Percentiles rank a stretch among this genome's conserved stretches.
These are phyloP conservation scores for Salmacisia buchloeana DNA, from an alignment of 1,284 basidiomycete species.

Conservation along the genomic window DNA sequence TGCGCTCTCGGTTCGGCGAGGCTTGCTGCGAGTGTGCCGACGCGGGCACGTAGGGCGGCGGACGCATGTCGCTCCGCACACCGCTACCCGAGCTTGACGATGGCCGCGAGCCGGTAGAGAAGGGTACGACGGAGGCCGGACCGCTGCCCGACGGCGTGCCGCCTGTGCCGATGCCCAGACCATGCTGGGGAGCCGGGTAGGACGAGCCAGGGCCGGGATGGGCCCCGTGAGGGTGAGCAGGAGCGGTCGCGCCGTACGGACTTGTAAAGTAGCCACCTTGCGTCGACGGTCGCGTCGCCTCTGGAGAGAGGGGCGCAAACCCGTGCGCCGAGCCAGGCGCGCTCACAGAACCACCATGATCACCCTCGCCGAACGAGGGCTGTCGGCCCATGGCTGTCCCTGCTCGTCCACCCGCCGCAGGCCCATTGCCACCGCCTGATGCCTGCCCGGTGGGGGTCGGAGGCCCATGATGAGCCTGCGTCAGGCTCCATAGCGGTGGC, in stretches of 20 bases:
- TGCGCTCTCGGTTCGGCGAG: neutral
- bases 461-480: neutral
- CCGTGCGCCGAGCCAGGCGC: neutral
- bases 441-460: no score
- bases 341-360: neutral
- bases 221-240: no score
- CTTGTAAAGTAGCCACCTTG: constrained; percentile 3
- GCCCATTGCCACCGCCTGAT: neutral
- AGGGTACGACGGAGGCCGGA: neutral
- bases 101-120: neutral
- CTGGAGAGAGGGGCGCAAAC: neutral
- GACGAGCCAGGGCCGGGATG: no score
- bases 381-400: neutral
- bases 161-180: no score
- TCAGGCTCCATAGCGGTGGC: neutral
- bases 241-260: no score
- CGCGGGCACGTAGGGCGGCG: neutral
- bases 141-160: no score
- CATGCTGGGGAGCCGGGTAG: no score
- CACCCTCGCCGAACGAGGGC: neutral
- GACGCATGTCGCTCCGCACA: neutral
- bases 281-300: neutral
- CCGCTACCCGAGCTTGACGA: neutral
- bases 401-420: neutral
- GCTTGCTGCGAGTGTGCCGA: no score